Base-by-base conservation (phyloP, 73 alveolate genomes). In the Effrenium voratum region DNA sequence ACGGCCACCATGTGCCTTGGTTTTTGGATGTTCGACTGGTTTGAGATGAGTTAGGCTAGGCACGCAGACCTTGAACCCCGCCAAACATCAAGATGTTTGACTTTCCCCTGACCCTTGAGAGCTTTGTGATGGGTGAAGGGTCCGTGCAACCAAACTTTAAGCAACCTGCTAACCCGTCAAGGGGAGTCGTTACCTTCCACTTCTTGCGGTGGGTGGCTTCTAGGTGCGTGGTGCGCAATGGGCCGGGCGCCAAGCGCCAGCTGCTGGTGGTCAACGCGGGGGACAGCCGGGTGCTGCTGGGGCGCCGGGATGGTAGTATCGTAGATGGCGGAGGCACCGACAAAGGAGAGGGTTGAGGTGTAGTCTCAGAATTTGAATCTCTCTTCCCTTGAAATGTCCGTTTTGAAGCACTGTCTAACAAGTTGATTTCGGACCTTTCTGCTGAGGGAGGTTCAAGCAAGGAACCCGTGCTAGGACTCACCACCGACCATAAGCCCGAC, bases 1-100 rank as follows among this genome's bases (percentile, higher is more conserved):
- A 92, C 98, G 24, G 98, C 98, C 59, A 92, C 98, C 26, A 92
- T 92, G 98, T 92, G 98, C 98, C 47, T 92, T n/a, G 98, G n/a
- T n/a, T n/a, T n/a, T n/a, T n/a, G n/a, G n/a, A n/a, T n/a, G n/a
- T n/a, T n/a, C n/a, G n/a, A n/a, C n/a, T n/a, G n/a, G n/a, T n/a
- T n/a, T n/a, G n/a, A n/a, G n/a, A n/a, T n/a, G n/a, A n/a, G n/a
- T n/a, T n/a, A n/a, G n/a, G n/a, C n/a, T n/a, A n/a, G n/a, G n/a
- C n/a, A n/a, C n/a, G n/a, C n/a, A n/a, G n/a, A n/a, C n/a, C n/a
- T n/a, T n/a, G n/a, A n/a, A n/a, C n/a, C n/a, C n/a, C n/a, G n/a
- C n/a, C n/a, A n/a, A n/a, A n/a, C n/a, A n/a, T n/a, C n/a, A n/a
- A n/a, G n/a, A n/a, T n/a, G n/a, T n/a, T n/a, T n/a, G n/a, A n/a